Evolutionary conservation across 139 green algal species (phyloP).

Genomic region (Coelastrella sp.): DNA sequence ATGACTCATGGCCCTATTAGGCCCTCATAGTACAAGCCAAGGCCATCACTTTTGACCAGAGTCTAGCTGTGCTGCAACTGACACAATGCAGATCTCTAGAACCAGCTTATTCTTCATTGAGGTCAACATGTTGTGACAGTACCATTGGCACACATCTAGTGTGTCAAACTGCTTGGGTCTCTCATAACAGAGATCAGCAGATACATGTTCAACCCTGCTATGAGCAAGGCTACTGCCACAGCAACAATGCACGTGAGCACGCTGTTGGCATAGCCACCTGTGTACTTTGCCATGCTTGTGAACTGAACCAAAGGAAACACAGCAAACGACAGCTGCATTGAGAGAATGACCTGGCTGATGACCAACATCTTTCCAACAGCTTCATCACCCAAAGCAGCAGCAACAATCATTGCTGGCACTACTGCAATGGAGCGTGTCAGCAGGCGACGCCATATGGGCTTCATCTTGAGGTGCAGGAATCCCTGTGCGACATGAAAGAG

Average conservation of each 20-base stretch:
- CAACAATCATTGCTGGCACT: constrained; percentile 69
- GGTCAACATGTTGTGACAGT: too few species aligned
- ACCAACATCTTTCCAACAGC: constrained; percentile 69
- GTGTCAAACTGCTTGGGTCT: background rate
- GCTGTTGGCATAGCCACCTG: constrained; percentile 63
- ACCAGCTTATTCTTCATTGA: too few species aligned
- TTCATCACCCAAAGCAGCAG: constrained; percentile 62
- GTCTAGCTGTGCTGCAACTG: too few species aligned
- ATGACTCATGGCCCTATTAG: too few species aligned
- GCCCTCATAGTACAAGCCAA: too few species aligned
- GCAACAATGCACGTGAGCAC: constrained; percentile 41
- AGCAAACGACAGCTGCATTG: constrained; percentile 71
- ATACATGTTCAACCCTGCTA: constrained; percentile 66
- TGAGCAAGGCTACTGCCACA: constrained; percentile 56
- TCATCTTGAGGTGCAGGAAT: constrained; percentile 53
- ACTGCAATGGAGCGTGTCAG: constrained; percentile 65
- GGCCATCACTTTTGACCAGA: too few species aligned
- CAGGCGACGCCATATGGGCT: constrained; percentile 58
- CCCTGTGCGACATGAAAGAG: constrained; percentile 10
- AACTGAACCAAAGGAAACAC: constrained; percentile 79
- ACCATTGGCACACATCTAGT: background rate
- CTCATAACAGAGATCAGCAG: constrained; percentile 52
- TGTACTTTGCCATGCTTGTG: constrained; percentile 55
- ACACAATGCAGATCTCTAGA: too few species aligned
- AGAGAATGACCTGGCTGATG: constrained; percentile 72